These are phyloP conservation scores for Blastocrithidia nonstop DNA, from an alignment of 208 protist species.

Conservation along the genomic window DNA sequence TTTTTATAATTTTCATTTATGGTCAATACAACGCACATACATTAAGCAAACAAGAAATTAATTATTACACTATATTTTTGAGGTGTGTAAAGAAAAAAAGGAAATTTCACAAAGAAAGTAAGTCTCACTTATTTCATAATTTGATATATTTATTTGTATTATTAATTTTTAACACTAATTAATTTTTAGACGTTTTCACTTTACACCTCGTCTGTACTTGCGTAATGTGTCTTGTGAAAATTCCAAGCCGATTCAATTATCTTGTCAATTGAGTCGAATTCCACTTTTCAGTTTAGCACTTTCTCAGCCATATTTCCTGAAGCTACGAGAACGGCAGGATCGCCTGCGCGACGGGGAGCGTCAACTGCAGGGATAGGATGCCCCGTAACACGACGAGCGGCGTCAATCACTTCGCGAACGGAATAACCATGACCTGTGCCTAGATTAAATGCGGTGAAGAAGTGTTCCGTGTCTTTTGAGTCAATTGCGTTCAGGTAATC, in stretches of 20 bases:
- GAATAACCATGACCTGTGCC: conserved; percentile 90
- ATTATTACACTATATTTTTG: too few species aligned
- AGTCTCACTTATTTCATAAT: too few species aligned
- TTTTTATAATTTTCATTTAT: too few species aligned
- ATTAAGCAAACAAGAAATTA: too few species aligned
- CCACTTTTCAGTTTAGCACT: conserved; percentile 54
- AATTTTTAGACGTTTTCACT: neutral
- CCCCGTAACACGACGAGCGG: conserved; percentile 81
- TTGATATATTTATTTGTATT: neutral
- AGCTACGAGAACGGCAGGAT: conserved; percentile 63
- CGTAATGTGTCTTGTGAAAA: conserved; percentile 52
- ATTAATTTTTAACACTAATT: neutral
- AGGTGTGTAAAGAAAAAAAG: too few species aligned
- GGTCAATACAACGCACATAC: too few species aligned
- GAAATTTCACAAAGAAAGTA: too few species aligned
- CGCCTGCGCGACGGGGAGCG: conserved; percentile 41
- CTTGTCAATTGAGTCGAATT: conserved; percentile 64
- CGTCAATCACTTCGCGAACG: conserved; percentile 91
- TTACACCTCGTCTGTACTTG: too few species aligned
- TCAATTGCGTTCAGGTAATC: conserved; percentile 40
- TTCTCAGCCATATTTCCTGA: conserved; percentile 31
- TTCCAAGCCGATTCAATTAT: conserved; percentile 68
- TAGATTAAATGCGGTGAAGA: conserved; percentile 89
- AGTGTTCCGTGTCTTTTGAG: conserved; percentile 18
- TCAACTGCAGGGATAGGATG: conserved; percentile 78